phyloP scores from a whole-genome alignment of 495 filamentous ascomycete genomes.

The Trichoderma virens region DNA sequence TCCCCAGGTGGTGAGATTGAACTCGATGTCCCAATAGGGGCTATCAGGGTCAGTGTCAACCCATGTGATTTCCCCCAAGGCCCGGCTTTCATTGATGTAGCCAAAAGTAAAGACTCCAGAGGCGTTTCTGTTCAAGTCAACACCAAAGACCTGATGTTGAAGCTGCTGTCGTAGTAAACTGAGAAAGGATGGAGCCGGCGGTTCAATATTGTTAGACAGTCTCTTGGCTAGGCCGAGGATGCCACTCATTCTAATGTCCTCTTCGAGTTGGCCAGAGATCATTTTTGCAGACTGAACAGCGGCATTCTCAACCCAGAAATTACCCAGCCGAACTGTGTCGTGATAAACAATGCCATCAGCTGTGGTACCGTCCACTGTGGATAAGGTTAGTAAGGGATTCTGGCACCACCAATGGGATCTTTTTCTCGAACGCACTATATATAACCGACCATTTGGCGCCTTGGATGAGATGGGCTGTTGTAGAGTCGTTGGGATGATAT shows the following conservation, averaged over 20 bases:
- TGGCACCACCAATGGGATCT: conserved; percentile 14
- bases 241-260: conserved; percentile 23
- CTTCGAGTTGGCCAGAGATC: neutral
- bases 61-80: conserved; percentile 48
- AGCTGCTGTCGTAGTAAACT: conserved; percentile 51
- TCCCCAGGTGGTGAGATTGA: conserved; percentile 48
- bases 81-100: conserved; percentile 53
- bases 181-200: conserved; percentile 55
- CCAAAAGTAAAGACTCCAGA: conserved; percentile 70
- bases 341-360: conserved; percentile 30
- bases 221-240: conserved; percentile 30
- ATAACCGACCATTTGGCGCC: conserved; percentile 57
- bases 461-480: conserved; percentile 44
- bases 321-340: conserved; percentile 28
- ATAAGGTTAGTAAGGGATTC: conserved; percentile 12
- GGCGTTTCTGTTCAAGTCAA: conserved; percentile 56
- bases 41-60: conserved; percentile 52
- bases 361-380: conserved; percentile 20
- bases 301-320: conserved; percentile 1
- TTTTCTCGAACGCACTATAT: conserved; percentile 57
- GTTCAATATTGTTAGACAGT: conserved; percentile 30
- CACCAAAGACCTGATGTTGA: conserved; percentile 53
- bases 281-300: neutral
- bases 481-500: conserved; percentile 46
- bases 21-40: conserved; percentile 54